Conservation (phyloP, 75 land plant species). For the Sequoiadendron giganteum region DNA sequence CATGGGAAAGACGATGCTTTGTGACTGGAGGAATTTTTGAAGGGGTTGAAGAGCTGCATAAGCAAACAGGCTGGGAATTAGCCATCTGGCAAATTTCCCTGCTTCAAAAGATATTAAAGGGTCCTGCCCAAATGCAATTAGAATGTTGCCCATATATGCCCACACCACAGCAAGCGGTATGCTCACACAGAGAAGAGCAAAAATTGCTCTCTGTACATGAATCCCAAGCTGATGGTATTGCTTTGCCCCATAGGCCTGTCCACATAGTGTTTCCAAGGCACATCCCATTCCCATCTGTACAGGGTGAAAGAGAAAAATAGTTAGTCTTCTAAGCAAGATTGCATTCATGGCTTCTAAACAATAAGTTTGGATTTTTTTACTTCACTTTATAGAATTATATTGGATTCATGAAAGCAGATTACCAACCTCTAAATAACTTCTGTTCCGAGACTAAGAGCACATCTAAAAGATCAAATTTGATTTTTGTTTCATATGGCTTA, state of each 20-base stretch:
- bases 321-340: neutral
- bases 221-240: constrained; percentile 77
- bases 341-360: neutral
- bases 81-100: constrained; percentile 48
- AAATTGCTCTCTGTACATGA: constrained; percentile 62
- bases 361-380: neutral
- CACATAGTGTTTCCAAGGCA: constrained; percentile 72
- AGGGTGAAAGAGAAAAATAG: neutral
- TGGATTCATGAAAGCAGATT: neutral
- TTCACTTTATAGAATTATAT: neutral
- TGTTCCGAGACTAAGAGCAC: constrained; percentile 11
- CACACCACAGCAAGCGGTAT: constrained; percentile 67
- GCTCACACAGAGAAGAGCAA: constrained; percentile 46
- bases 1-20: constrained; percentile 76
- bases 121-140: constrained; percentile 56
- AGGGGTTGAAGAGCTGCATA: constrained; percentile 67
- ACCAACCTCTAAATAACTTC: neutral
- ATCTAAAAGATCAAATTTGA: constrained; percentile 9
- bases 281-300: constrained; percentile 2
- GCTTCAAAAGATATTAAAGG: constrained; percentile 52
- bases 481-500: neutral
- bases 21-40: constrained; percentile 68
- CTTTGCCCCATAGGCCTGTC: constrained; percentile 84
- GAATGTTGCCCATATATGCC: constrained; percentile 54
- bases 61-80: constrained; percentile 74